Percentiles rank a stretch among this genome's conserved stretches.
Evolutionary conservation across 495 filamentous ascomycete genomes (phyloP).

Genomic region (Trichoderma virens): DNA sequence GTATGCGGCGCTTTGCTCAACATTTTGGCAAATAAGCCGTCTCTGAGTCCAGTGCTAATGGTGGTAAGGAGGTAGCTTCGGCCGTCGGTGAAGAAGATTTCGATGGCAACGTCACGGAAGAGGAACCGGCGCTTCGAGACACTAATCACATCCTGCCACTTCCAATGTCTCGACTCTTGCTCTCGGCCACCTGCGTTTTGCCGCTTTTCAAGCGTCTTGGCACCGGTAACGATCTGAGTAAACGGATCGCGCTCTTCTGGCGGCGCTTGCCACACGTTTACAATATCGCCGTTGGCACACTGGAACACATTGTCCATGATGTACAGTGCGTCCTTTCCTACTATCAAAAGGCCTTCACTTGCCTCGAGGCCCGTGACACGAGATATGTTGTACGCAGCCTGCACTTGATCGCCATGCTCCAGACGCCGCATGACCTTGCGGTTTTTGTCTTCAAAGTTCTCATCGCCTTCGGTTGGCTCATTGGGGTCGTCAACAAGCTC

Average conservation of each 20-base stretch:
- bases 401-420: slow-evolving; percentile 85
- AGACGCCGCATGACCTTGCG: slow-evolving; percentile 93
- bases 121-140: slow-evolving; percentile 95
- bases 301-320: slow-evolving; percentile 95
- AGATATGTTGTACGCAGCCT: slow-evolving; percentile 89
- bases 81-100: slow-evolving; percentile 94
- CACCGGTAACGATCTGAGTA: slow-evolving; percentile 81
- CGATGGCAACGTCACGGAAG: slow-evolving; percentile 89
- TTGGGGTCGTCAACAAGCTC: slow-evolving; percentile 78
- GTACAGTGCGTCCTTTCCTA: slow-evolving; percentile 90
- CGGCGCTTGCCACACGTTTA: slow-evolving; percentile 91
- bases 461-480: slow-evolving; percentile 72
- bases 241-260: slow-evolving; percentile 90
- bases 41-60: slow-evolving; percentile 59
- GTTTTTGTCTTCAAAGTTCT: slow-evolving; percentile 93
- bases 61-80: slow-evolving; percentile 88
- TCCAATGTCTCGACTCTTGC: slow-evolving; percentile 82
- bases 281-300: slow-evolving; percentile 86
- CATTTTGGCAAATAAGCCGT: slow-evolving; percentile 70
- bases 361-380: slow-evolving; percentile 89
- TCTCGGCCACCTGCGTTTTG: slow-evolving; percentile 41
- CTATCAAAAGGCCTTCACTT: slow-evolving; percentile 79
- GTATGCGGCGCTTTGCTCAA: slow-evolving; percentile 72
- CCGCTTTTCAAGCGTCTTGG: slow-evolving; percentile 56
- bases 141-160: slow-evolving; percentile 88